Evolutionary conservation across 2,329 filamentous ascomycete genomes (phyloP), one percentile per base, ranked within the genome.

Genomic region (Cercospora janseana): DNA sequence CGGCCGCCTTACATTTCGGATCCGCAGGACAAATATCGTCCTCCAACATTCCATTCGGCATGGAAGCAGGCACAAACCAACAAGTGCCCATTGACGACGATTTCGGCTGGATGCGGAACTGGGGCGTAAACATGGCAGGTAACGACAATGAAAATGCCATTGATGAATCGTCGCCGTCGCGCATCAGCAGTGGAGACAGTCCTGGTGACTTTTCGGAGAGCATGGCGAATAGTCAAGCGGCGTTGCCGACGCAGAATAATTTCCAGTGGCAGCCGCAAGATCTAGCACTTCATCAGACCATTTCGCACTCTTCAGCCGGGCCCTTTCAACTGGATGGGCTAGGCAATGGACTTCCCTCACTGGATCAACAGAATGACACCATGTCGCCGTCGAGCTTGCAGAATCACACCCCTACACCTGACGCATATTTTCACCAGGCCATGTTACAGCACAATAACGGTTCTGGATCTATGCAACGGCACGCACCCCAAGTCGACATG

Each of bases 181-280:
- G 90, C 38, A 92, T 97, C 69, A 97, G 92, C 73, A 97, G 92
- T 72, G 95, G 88, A 34, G 88, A 88, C 52, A 97, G 91, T 70
- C 91, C 94, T 65, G 92, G 87, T 67, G 88, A 86, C 43, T 87
- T 91, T 69, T 94, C 88, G 70, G 93, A 97, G 67, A 83, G 90
- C 52, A 90, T 95, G 85, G 77, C 93, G 51, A 90, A 96, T 69
- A 88, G 88, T 23, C 57, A 60, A n/a, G 51, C 56, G 15, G 60
- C 47, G 6, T 54, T 66, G 24, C 45, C 58, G 2, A 57, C 62
- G 6, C 59, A 60, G 32, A 60, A 57, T 43, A 51, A 55, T 46
- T 59, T 60, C 20, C 56, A 57, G 41, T 82, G 87, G 74, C 89
- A 86, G 83, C 46, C 46, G 9, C 49, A 80, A 43, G 77, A 82